phyloP scores from a whole-genome alignment of 371 early-diverging fungal genomes.

The Mortierella sp. region DNA sequence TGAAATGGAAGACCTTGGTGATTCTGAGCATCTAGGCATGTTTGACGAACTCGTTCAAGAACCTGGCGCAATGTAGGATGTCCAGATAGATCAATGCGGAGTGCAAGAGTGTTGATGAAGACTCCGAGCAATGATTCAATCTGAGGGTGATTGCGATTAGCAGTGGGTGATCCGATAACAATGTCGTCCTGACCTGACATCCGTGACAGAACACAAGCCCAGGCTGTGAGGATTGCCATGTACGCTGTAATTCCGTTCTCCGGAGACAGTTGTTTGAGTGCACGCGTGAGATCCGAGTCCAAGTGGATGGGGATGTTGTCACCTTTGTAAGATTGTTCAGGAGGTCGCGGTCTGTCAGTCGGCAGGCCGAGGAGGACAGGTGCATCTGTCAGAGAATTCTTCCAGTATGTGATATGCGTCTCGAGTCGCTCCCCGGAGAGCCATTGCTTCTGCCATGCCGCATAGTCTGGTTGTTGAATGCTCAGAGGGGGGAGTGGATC shows the following conservation, averaged over 20 bases:
- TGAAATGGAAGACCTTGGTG: slow-evolving; percentile 8
- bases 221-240: slow-evolving; percentile 12
- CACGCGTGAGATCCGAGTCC: not conserved
- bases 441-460: slow-evolving; percentile 15
- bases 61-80: slow-evolving; percentile 4
- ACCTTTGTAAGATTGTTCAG: slow-evolving; percentile 4
- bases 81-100: slow-evolving; percentile 11
- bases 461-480: slow-evolving; percentile 20
- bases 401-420: slow-evolving; percentile 6
- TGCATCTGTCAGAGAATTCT: not conserved
- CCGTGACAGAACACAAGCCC: slow-evolving; percentile 11
- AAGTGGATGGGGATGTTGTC: not conserved
- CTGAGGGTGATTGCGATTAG: slow-evolving; percentile 2
- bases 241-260: slow-evolving; percentile 2
- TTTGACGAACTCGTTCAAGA: slow-evolving; percentile 3
- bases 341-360: slow-evolving; percentile 8
- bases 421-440: slow-evolving; percentile 6
- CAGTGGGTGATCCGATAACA: slow-evolving; percentile 7
- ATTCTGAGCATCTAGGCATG: not conserved
- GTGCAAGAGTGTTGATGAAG: slow-evolving; percentile 20
- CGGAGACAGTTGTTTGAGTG: slow-evolving; percentile 1
- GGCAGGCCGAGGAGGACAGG: slow-evolving; percentile 7
- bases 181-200: slow-evolving; percentile 13
- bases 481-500: slow-evolving; percentile 8
- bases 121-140: slow-evolving; percentile 7